These are phyloP conservation scores for Lasiodiplodia sp. DNA, from an alignment of 2,329 filamentous ascomycete genomes.

Conservation along the genomic window DNA sequence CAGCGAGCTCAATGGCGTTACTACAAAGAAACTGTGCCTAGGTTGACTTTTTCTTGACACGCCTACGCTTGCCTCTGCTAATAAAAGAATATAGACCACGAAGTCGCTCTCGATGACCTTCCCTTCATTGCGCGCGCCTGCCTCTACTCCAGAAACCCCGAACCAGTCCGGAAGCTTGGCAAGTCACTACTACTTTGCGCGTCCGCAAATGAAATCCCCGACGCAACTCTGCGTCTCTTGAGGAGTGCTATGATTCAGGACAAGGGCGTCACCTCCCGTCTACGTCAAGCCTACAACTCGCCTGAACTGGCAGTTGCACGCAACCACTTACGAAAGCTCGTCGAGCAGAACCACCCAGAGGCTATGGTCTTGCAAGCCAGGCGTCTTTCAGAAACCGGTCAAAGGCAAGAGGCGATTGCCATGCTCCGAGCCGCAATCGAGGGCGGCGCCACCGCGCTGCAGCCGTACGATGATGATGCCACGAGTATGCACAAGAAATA, in stretches of 20 bases:
- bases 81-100: neutral
- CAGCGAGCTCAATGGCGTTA: neutral
- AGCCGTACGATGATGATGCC: neutral
- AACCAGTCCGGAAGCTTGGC: neutral
- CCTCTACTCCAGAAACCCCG: neutral
- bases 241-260: constrained; percentile 3
- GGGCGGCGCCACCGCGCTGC: neutral
- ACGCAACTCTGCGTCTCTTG: constrained; percentile 12
- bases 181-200: neutral
- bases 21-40: neutral
- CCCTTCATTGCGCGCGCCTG: constrained; percentile 7
- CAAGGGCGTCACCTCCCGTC: too few relatives aligned
- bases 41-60: neutral
- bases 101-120: neutral
- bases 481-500: constrained; percentile 8
- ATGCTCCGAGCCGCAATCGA: neutral
- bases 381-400: neutral
- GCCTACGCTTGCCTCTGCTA: neutral
- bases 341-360: neutral
- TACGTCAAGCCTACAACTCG: constrained; percentile 8
- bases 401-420: neutral
- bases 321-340: constrained; percentile 1
- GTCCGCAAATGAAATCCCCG: neutral
- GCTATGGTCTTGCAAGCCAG: constrained; percentile 14
- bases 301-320: constrained; percentile 3